A percentile compares a stretch with the other conserved stretches of the same genome.
These are phyloP conservation scores for Hibiscus mutabilis DNA, from an alignment of 345 rosid genomes.

Conservation along the genomic window DNA sequence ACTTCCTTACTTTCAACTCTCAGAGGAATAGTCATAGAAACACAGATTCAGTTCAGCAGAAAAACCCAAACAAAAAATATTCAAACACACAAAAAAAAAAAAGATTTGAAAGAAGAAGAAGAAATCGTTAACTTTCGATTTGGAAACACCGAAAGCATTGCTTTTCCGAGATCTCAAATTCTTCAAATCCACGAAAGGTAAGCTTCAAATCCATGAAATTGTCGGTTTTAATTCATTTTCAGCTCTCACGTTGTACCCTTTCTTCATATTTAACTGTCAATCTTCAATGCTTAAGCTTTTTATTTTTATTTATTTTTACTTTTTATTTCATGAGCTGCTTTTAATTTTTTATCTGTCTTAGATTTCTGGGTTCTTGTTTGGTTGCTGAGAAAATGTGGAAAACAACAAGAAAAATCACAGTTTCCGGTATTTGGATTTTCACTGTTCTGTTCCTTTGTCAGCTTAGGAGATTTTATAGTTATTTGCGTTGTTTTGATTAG, in stretches of 20 bases:
- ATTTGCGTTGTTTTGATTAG: neutral
- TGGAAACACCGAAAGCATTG: slow-evolving; percentile 9
- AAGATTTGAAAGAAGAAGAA: slow-evolving; percentile 1
- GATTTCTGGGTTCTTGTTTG: slow-evolving; percentile 20
- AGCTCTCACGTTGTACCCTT: slow-evolving; percentile 21
- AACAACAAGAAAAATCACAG: neutral
- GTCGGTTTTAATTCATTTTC: slow-evolving; percentile 8
- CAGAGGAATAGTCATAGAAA: neutral
- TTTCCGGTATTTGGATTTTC: neutral
- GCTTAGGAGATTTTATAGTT: neutral
- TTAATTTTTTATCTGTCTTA: neutral
- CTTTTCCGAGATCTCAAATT: slow-evolving; percentile 34
- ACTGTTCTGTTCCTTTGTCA: neutral
- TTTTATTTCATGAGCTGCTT: neutral
- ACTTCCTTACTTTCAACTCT: slow-evolving; percentile 15
- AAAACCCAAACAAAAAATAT: slow-evolving; percentile 9
- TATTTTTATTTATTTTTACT: neutral
- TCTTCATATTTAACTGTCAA: neutral
- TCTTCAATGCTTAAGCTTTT: slow-evolving; percentile 1
- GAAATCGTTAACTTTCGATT: slow-evolving; percentile 15
- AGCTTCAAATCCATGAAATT: too few species aligned
- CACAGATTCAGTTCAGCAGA: neutral
- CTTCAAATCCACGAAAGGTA: slow-evolving; percentile 22
- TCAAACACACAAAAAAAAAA: neutral
- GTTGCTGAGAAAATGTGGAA: slow-evolving; percentile 24